Base-by-base conservation (phyloP, 2,329 filamentous ascomycete genomes). In the Colletotrichum sp. region DNA sequence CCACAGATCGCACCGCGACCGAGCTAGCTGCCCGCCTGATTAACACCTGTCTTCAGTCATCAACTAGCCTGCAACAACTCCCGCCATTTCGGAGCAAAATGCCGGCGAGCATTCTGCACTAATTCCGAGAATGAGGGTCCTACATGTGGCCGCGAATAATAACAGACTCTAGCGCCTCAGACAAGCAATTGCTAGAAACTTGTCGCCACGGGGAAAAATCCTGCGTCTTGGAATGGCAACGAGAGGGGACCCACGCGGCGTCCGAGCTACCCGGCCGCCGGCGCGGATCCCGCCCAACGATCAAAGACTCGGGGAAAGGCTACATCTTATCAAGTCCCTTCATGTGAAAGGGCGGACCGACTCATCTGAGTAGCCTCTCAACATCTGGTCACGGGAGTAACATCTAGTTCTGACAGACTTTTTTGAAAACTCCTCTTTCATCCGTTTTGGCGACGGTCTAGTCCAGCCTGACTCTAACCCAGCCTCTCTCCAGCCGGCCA, bases 401-500 rank as follows among this genome's bases (percentile, higher is more conserved):
- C 4, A 8, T 8, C 30, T 62, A 13, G 36, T 15, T 21, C 55
- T 64, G 60, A 9, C 52, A 28, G 13, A 21, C 18, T 13, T 62
- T 21, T 1, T 7, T 21, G 9, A 21, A 34, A 34, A 21, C 4
- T 2, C 13, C 21, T 32, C 12, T 62, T 64, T 64, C 32, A 21
- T 44, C 36, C n/a, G 8, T 12, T 12, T 12, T 36, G n/a, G 8
- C 36, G 24, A 28, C 24, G 32, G 24, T 18, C 34, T 8, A 44
- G 30, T 32, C 6, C n/a, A 63, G 18, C 6, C 26, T 28, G 26
- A 28, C 26, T 6, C 60, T 24, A 5, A 44, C 28, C 55, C 55
- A 59, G 24, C 55, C 55, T 28, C 21, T 21, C 13, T 6, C 85
- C 86, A 30, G 36, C 72, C 86, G 32, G 36, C 72, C 65, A 18